A percentile compares a stretch with the other conserved stretches of the same genome.
phyloP scores from a whole-genome alignment of 129 eudicot genomes.

The Smallanthus sonchifolius region DNA sequence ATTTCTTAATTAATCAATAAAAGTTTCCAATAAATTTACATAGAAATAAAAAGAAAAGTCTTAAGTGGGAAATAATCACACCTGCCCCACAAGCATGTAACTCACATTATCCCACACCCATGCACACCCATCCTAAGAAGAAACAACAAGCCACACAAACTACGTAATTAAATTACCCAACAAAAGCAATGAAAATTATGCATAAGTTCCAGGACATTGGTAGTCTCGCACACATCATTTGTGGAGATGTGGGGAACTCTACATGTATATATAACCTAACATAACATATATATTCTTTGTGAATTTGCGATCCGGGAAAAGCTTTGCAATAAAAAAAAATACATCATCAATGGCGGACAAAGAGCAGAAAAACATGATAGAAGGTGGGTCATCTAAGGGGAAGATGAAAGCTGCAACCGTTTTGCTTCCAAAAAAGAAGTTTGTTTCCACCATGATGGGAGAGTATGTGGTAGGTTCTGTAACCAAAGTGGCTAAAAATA shows the following conservation, averaged over 20 bases:
- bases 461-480: not conserved
- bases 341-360: not conserved
- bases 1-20: not conserved
- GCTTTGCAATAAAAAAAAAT: not conserved
- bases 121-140: too few relatives aligned
- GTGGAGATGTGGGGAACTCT: too few relatives aligned
- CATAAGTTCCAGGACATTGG: not conserved
- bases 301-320: not conserved
- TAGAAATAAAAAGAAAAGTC: too few relatives aligned
- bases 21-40: too few relatives aligned
- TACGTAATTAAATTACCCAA: not conserved
- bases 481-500: not conserved
- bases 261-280: too few relatives aligned
- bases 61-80: too few relatives aligned
- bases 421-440: not conserved
- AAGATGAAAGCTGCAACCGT: constrained; percentile 1
- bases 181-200: not conserved
- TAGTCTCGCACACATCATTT: too few relatives aligned
- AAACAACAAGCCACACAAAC: not conserved
- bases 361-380: not conserved
- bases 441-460: not conserved
- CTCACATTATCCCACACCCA: too few relatives aligned
- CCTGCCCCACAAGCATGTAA: too few relatives aligned
- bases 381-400: not conserved
- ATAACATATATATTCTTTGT: too few relatives aligned